These are phyloP conservation scores for Pachyrhizus erosus DNA, from an alignment of 306 rosid genomes.

Conservation along the genomic window DNA sequence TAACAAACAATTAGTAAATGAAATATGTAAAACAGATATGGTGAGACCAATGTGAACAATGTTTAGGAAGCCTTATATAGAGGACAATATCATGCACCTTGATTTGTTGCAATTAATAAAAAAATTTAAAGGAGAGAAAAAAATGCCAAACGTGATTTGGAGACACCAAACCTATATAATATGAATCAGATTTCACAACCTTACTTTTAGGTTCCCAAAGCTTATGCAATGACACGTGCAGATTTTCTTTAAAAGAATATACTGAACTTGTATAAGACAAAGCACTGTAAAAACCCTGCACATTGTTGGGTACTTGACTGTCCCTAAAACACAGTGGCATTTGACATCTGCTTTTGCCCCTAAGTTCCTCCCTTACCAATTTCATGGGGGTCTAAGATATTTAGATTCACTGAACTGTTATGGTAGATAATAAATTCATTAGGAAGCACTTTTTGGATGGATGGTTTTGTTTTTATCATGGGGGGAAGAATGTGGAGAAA, in stretches of 20 bases:
- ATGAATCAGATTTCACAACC: conserved; percentile 23
- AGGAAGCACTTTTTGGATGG: conserved; percentile 34
- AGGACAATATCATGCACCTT: conserved; percentile 22
- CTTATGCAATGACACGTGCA: conserved; percentile 34
- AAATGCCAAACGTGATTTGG: conserved; percentile 31
- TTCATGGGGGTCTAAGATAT: conserved; percentile 31
- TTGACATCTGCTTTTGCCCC: conserved; percentile 20
- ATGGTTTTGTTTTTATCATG: conserved; percentile 49
- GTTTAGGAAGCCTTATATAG: conserved; percentile 6
- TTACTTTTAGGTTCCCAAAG: conserved; percentile 15
- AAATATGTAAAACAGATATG: background rate
- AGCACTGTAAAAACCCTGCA: conserved; percentile 40
- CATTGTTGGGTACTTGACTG: conserved; percentile 33
- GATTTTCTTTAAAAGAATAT: conserved; percentile 30
- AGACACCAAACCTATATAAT: background rate
- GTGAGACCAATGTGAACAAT: conserved; percentile 13
- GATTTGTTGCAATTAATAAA: conserved; percentile 12
- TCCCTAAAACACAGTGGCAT: conserved; percentile 25
- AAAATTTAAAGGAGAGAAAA: background rate
- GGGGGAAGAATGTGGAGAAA: conserved; percentile 62
- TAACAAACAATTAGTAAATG: background rate
- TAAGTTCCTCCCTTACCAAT: background rate
- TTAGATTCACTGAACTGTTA: conserved; percentile 31
- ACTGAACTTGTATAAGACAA: conserved; percentile 37
- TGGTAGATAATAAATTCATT: conserved; percentile 22